Conservation (phyloP, 176 grass and related monocot species). For the Aegilops longissima region DNA sequence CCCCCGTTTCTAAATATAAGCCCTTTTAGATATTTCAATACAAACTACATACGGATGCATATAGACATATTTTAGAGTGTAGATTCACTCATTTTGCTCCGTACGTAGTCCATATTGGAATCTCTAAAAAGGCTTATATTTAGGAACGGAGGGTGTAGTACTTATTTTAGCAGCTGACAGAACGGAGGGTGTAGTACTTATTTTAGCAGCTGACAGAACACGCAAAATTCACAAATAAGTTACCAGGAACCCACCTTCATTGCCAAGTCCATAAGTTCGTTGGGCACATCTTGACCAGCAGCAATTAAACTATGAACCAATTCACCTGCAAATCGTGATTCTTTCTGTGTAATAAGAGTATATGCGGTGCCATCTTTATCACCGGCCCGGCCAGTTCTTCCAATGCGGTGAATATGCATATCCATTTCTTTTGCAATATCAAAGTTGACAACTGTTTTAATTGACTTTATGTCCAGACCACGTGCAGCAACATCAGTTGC, state of each 20-base stretch:
- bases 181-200: neutral
- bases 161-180: too few species aligned
- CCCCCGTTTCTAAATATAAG: too few species aligned
- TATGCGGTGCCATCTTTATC: slow-evolving; percentile 98
- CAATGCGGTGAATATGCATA: slow-evolving; percentile 97
- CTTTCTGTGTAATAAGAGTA: slow-evolving; percentile 89
- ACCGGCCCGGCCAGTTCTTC: slow-evolving; percentile 91
- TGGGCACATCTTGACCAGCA: slow-evolving; percentile 77
- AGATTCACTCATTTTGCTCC: too few species aligned
- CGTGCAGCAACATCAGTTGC: slow-evolving; percentile 98
- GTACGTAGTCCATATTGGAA: too few species aligned
- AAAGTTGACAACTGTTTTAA: slow-evolving; percentile 97
- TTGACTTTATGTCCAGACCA: slow-evolving; percentile 98
- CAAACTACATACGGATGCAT: too few species aligned
- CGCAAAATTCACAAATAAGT: neutral
- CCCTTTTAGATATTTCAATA: too few species aligned
- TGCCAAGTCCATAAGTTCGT: slow-evolving; percentile 91
- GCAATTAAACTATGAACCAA: slow-evolving; percentile 89
- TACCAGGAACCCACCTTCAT: slow-evolving; percentile 80
- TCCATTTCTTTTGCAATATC: slow-evolving; percentile 98
- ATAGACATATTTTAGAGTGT: too few species aligned
- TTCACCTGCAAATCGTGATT: slow-evolving; percentile 89
- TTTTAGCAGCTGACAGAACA: neutral
- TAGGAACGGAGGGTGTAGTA: too few species aligned
- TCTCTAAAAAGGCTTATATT: too few species aligned